Evolutionary conservation across 139 green algal genomes (phyloP).

Genomic region (Tetradesmus lagerheimii): DNA sequence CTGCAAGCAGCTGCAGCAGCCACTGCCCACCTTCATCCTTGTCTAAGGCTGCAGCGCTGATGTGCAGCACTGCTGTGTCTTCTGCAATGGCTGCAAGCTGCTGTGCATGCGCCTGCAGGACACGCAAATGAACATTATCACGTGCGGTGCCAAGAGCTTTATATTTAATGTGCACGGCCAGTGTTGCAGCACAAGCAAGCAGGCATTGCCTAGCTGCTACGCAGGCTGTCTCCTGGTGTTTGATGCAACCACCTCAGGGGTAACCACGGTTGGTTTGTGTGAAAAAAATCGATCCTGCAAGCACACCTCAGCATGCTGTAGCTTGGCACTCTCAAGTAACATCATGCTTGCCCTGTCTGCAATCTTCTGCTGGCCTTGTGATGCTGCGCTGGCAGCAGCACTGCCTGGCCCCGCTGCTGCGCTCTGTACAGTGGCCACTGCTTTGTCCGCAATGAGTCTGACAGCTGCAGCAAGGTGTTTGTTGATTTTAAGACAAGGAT

Average conservation of each 20-base stretch:
- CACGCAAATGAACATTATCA: not conserved
- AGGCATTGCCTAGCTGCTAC: too few relatives aligned
- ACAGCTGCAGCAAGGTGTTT: not conserved
- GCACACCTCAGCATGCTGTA: constrained; percentile 22
- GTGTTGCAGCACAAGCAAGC: not conserved
- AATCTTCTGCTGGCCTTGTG: not conserved
- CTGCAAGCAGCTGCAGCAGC: not conserved
- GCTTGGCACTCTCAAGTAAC: constrained; percentile 13
- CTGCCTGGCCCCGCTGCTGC: not conserved
- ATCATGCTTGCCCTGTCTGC: constrained; percentile 12
- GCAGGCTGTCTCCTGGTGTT: too few relatives aligned
- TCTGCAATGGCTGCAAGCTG: constrained; percentile 15
- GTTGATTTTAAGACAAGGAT: not conserved
- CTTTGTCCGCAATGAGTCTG: not conserved
- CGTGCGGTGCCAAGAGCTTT: not conserved
- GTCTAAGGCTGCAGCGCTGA: constrained; percentile 33
- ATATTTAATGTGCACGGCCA: not conserved
- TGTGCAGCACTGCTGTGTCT: constrained; percentile 31
- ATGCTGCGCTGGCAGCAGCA: not conserved
- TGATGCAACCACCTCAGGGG: too few relatives aligned
- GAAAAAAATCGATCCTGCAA: too few relatives aligned
- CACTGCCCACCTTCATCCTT: not conserved
- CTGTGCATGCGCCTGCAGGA: constrained; percentile 2
- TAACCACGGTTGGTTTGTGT: too few relatives aligned
- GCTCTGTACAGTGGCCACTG: not conserved